Evolutionary conservation across 176 grass and related monocot species (phyloP).

Genomic region (Phoenix dactylifera): DNA sequence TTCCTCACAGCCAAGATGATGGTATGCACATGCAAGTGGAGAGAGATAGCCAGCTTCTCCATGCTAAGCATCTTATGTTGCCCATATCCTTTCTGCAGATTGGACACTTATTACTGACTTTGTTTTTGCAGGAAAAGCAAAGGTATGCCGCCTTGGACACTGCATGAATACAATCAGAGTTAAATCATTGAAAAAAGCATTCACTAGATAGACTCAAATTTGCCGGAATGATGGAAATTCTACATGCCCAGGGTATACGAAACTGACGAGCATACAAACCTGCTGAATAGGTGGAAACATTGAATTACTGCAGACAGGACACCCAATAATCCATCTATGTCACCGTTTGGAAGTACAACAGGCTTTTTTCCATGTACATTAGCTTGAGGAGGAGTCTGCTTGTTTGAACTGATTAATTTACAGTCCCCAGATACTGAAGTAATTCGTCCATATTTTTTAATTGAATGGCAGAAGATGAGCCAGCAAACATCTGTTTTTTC

Average conservation of each 20-base stretch:
- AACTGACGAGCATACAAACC: conserved; percentile 1
- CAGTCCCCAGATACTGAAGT: not conserved
- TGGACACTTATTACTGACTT: conserved; percentile 21
- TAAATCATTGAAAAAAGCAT: not conserved
- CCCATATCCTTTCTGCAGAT: conserved; percentile 26
- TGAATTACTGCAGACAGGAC: conserved; percentile 14
- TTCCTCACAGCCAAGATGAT: conserved; percentile 12
- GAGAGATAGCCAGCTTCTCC: conserved; percentile 16
- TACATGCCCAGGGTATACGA: not conserved
- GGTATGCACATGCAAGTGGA: conserved; percentile 13
- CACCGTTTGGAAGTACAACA: conserved; percentile 9
- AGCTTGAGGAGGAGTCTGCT: conserved; percentile 5
- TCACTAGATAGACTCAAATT: too few species aligned
- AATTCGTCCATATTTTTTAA: conserved; percentile 10
- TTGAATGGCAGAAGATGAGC: conserved; percentile 2
- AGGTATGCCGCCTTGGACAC: conserved; percentile 26
- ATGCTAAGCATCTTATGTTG: conserved; percentile 22
- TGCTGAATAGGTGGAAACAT: conserved; percentile 31
- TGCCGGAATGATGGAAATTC: too few species aligned
- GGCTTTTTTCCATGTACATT: conserved; percentile 6
- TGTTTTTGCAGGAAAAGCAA: conserved; percentile 21
- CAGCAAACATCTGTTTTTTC: conserved; percentile 12
- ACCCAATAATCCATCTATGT: conserved; percentile 17
- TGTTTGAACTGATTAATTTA: not conserved
- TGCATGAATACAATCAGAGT: conserved; percentile 6